Evolutionary conservation across 768 basidiomycete genomes (phyloP), one percentile per base, ranked within the genome.

Genomic region (Tylopilus intermedius): DNA sequence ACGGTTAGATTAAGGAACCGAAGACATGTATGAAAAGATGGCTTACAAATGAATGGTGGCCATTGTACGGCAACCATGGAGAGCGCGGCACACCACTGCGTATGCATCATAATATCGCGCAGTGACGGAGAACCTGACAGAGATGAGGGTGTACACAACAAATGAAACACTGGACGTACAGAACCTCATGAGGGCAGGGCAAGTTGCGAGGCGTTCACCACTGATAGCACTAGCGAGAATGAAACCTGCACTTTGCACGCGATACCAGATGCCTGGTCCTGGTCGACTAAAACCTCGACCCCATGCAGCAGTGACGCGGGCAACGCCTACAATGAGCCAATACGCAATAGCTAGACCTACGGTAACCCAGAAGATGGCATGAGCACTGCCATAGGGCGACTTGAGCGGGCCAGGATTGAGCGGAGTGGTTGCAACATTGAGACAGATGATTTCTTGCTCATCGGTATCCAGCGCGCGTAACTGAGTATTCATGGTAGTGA

Each of bases 31-130:
- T 8, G 47, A 33, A 43, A 40, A 24, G 15, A 42, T 38, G 37
- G 78, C 88, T 59, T 61, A 94, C 94, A 98, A 55, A 87, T 79
- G 68, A 94, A 97, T 14, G 77, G 75, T 0, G 96, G 95, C 95
- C 95, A 99, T 66, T 90, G 79, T 21, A 98, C 92, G 32, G 95
- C 91, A 49, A 98, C 84, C 89, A 96, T 94, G 30, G 83, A 84
- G 13, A 99, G 74, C 30, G 86, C 80, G 38, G 90, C 80, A 67
- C 88, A 90, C 88, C 90, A 97, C 59, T 96, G 94, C 0, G 94
- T 89, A 62, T 94, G 92, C 68, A 92, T 88, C 46, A 97, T 79
- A 47, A 99, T 79, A 68, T 99, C 96, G 49, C 94, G 78, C 72
- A 94, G 72, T 6, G 92, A 91, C 2, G 96, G 95, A 0, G 96